Evolutionary conservation across 441 rosid species (phyloP).

Genomic region (Bocquillonia castaneifolia): DNA sequence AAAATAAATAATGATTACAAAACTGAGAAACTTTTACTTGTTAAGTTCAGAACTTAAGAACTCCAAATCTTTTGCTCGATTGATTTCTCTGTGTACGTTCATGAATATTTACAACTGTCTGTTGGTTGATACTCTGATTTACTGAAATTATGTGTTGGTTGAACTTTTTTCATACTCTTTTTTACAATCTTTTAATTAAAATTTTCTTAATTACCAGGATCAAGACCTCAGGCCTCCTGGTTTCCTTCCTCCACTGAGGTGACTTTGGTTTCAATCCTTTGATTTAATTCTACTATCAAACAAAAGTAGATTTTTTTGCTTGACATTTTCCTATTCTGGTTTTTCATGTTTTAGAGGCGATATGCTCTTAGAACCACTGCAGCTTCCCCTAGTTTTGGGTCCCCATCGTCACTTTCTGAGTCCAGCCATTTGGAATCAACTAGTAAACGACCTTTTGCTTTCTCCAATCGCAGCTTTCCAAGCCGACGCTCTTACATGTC

Average conservation of each 20-base stretch:
- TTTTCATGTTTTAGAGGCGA: conserved; percentile 43
- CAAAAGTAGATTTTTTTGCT: conserved; percentile 5
- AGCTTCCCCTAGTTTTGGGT: conserved; percentile 55
- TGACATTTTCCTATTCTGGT: conserved; percentile 5
- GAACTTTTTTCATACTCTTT: background rate
- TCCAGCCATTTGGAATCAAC: conserved; percentile 48
- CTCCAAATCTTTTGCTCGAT: background rate
- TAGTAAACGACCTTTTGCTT: conserved; percentile 38
- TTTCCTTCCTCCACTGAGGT: conserved; percentile 54
- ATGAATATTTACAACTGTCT: background rate
- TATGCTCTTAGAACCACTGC: conserved; percentile 32
- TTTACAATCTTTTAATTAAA: conserved; percentile 5
- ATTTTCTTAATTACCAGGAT: conserved; percentile 33
- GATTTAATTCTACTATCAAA: conserved; percentile 13
- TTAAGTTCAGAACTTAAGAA: background rate
- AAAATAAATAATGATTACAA: background rate
- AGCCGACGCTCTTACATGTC: conserved; percentile 48
- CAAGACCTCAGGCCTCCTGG: conserved; percentile 44
- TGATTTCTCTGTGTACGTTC: background rate
- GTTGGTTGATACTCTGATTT: background rate
- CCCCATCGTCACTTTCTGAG: conserved; percentile 56
- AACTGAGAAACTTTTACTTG: background rate
- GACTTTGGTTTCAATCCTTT: conserved; percentile 17
- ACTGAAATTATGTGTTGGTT: background rate
- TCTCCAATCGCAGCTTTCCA: conserved; percentile 36